Conservation (phyloP, 805 yeast species). For the Myxozyma kluyveri region DNA sequence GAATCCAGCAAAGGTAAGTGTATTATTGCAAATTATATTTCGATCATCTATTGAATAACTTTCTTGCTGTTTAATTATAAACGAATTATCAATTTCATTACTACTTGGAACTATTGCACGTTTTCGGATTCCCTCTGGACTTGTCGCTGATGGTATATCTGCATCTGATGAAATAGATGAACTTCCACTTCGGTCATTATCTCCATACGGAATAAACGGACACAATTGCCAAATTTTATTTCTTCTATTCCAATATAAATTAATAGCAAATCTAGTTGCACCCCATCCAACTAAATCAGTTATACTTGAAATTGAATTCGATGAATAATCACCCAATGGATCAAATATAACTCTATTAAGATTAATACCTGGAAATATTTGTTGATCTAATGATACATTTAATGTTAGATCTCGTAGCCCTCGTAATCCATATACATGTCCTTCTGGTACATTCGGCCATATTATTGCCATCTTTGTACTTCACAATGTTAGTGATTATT, state of each 20-base stretch:
- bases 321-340: conserved; percentile 35
- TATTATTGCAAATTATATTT: conserved; percentile 9
- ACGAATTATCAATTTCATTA: not conserved
- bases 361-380: conserved; percentile 39
- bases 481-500: no score
- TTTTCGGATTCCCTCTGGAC: not conserved
- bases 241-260: conserved; percentile 52
- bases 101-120: no score
- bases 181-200: no score
- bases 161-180: no score
- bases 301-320: conserved; percentile 31
- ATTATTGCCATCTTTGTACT: conserved; percentile 6
- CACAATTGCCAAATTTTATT: conserved; percentile 52
- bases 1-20: conserved; percentile 8
- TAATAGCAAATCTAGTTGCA: conserved; percentile 41
- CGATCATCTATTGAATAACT: conserved; percentile 3
- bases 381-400: conserved; percentile 38
- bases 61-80: conserved; percentile 1
- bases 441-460: conserved; percentile 11
- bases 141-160: no score
- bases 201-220: conserved; percentile 39
- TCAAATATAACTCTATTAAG: conserved; percentile 36
- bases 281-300: conserved; percentile 39
- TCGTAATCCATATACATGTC: conserved; percentile 14
- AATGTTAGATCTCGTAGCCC: conserved; percentile 40